Conservation (phyloP, 805 yeast genomes). For the Nakazawaea holstii region DNA sequence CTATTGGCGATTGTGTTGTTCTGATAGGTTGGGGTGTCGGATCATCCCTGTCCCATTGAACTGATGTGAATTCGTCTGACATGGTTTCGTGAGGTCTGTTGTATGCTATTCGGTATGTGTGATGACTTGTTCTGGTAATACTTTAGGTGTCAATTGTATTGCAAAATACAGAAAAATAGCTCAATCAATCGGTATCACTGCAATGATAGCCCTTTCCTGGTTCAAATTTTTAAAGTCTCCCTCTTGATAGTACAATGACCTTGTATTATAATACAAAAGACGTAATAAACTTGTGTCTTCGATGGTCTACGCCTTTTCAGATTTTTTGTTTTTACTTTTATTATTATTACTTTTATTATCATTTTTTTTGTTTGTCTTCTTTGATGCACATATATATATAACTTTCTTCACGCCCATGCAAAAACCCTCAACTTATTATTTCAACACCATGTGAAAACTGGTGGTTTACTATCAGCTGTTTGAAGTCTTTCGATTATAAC, state of each 20-base stretch:
- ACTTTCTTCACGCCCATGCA: neutral
- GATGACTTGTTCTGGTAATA: neutral
- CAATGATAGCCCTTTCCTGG: too few relatives aligned
- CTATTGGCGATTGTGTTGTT: neutral
- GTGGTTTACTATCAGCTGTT: constrained; percentile 48
- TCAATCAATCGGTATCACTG: too few relatives aligned
- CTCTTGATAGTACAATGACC: too few relatives aligned
- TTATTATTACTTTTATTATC: neutral
- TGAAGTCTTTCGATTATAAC: constrained; percentile 60
- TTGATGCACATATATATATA: too few relatives aligned
- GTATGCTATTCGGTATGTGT: neutral
- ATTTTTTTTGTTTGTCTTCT: neutral
- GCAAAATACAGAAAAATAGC: too few relatives aligned
- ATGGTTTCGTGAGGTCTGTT: constrained; percentile 10
- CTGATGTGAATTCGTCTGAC: constrained; percentile 49
- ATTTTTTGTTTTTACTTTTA: too few relatives aligned
- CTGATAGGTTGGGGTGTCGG: neutral
- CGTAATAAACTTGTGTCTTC: too few relatives aligned
- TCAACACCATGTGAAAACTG: constrained; percentile 66
- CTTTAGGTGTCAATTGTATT: neutral
- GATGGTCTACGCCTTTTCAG: too few relatives aligned
- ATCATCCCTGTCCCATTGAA: constrained; percentile 51
- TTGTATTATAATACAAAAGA: too few relatives aligned
- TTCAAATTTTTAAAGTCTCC: too few relatives aligned
- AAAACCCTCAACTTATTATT: neutral